phyloP scores from a whole-genome alignment of 768 basidiomycete genomes.

The Pulveroboletus sp. region DNA sequence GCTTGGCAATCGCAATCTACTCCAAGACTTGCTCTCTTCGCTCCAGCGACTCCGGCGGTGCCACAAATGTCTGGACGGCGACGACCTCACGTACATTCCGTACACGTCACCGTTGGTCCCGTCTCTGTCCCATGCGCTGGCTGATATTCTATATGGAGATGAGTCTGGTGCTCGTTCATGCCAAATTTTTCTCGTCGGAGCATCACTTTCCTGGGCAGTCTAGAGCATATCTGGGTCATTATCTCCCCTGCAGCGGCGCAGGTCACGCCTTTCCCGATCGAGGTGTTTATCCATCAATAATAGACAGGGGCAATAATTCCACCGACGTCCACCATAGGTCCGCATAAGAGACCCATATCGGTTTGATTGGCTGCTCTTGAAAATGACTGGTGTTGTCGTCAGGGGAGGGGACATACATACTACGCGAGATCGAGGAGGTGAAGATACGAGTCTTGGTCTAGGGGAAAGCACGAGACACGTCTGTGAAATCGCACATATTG shows the following conservation, averaged over 20 bases:
- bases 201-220: background rate
- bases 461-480: background rate
- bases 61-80: background rate
- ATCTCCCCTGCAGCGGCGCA: background rate
- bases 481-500: constrained; percentile 2
- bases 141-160: background rate
- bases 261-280: background rate
- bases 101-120: background rate
- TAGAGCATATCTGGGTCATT: background rate
- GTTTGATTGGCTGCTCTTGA: background rate
- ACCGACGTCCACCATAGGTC: constrained; percentile 5
- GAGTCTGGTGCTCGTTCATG: background rate
- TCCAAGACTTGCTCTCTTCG: background rate
- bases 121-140: background rate
- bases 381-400: background rate
- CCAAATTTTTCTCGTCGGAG: background rate
- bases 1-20: background rate
- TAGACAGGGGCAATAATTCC: background rate
- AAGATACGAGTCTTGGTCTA: background rate
- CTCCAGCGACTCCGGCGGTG: background rate
- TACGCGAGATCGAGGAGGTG: background rate
- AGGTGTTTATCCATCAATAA: constrained; percentile 1
- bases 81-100: background rate
- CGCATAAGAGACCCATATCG: background rate
- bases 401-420: background rate